Base-by-base conservation (phyloP, 164 flowering plant species). In the Kingdonia uniflora region DNA sequence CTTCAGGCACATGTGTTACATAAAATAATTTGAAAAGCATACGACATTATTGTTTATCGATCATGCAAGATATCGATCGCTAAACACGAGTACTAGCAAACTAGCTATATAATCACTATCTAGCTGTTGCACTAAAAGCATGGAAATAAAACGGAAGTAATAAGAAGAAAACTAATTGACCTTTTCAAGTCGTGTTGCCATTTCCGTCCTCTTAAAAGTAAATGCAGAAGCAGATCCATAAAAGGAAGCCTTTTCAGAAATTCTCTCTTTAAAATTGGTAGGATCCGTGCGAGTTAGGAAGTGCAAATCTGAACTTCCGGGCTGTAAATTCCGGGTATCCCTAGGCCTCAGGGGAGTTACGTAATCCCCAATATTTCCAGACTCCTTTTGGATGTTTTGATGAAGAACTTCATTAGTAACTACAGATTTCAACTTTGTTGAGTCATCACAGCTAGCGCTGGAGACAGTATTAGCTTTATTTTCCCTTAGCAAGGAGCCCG, bases 151-250 rank as follows among this genome's bases (percentile, higher is more conserved):
- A 14, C 37, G n/a, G 33, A 33, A 24, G 5, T 19, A 33, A 52
- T 8, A 57, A n/a, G 38, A 19, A 54, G 19, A 37, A 15, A 41
- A 42, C 8, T 14, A 25, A 6, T 33, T 42, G 23, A 79, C 79
- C 80, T 75, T 71, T 23, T 46, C 60, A 54, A 63, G 50, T 11
- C 54, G 51, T 46, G 62, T 43, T 52, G 58, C 64, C 26, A 26
- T 47, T 26, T 41, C 33, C 6, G 58, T 61, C 63, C 57, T 54
- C 37, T 45, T 35, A 24, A 13, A 20, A 19, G 37, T 26, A 61
- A 48, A 11, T 24, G 68, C 55, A 59, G 74, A 70, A 59, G 66
- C 65, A 56, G 65, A 62, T 43, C 38, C 64, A 46, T 21, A 17
- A 6, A 53, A 29, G 61, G 71, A 61, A 35, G 48, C 40, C 19